Percentiles rank a stretch among this genome's conserved stretches.
Evolutionary conservation across 75 land plant genomes (phyloP).

Genomic region (Larix kaempferi): DNA sequence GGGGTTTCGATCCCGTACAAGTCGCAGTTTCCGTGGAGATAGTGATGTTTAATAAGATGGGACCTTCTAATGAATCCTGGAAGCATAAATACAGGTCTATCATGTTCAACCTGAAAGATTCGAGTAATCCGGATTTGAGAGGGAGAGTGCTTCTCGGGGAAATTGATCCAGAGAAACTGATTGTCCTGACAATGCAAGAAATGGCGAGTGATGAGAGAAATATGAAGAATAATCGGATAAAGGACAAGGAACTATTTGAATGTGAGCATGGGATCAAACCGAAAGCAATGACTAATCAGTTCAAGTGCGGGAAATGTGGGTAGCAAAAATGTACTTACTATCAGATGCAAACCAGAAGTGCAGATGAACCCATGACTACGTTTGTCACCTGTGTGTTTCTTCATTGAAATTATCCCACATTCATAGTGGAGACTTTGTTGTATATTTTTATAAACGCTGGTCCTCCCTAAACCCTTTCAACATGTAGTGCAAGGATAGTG

Average conservation of each 20-base stretch:
- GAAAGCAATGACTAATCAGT: constrained; percentile 41
- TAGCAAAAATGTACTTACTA: constrained; percentile 28
- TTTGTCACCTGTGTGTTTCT: constrained; percentile 41
- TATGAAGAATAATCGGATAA: constrained; percentile 30
- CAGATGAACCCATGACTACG: constrained; percentile 59
- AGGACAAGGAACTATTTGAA: constrained; percentile 43
- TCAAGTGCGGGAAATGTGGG: constrained; percentile 39
- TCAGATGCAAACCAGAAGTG: constrained; percentile 52
- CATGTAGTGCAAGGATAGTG: too few relatives aligned
- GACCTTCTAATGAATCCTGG: constrained; percentile 16
- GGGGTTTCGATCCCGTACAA: constrained; percentile 12
- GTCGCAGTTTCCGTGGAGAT: constrained; percentile 45
- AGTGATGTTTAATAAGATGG: constrained; percentile 19
- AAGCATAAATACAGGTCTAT: constrained; percentile 33
- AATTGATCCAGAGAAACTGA: constrained; percentile 19
- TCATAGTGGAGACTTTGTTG: too few relatives aligned
- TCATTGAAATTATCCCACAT: too few relatives aligned
- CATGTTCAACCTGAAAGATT: constrained; percentile 37
- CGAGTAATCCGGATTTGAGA: constrained; percentile 36
- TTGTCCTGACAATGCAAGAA: constrained; percentile 25
- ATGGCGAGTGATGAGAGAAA: constrained; percentile 52
- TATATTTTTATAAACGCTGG: too few relatives aligned
- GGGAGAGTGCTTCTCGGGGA: constrained; percentile 33
- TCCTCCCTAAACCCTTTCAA: too few relatives aligned
- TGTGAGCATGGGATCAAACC: constrained; percentile 31